Evolutionary conservation across 768 basidiomycete genomes (phyloP), one percentile per base, ranked within the genome.

Genomic region (Mycena latifolia): DNA sequence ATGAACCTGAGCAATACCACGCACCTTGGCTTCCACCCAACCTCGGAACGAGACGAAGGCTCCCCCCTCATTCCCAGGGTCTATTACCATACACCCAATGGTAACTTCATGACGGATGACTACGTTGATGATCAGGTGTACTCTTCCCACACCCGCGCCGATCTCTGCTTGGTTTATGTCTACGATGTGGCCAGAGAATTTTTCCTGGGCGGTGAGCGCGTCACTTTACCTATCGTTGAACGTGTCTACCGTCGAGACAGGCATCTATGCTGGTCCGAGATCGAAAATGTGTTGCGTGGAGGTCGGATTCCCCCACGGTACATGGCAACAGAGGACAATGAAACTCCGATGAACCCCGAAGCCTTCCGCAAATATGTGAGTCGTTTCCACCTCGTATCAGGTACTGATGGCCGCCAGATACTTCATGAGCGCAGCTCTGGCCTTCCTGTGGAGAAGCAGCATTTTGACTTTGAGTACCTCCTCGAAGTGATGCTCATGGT

Each of bases 321-420:
- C 24, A 22, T 25, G 17, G 4, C 10, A 7, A 20, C n/a, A 1
- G 50, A 9, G 2, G 11, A 10, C 2, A 20, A 14, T 7, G 10
- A 41, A 14, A 48, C 35, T n/a, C 59, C 59, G 3, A 52, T 60
- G 59, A 60, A 60, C 31, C 4, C n/a, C 20, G 59, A 27, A n/a
- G 41, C 48, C 10, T 53, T 61, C 39, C 27, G 24, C 4, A 43
- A 43, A 20, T 61, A 43, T 5, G 5, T 31, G 1, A 2, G 8
- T 20, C 50, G 50, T 0, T 61, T 61, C 10, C 43, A 41, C 28
- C 25, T 53, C 25, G 57, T 31, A 50, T 11, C 25, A 2, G 11
- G 17, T 9, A 9, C 15, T 12, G 4, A 25, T 14, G 33, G 29
- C 29, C 12, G 6, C 3, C 8, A 1, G 17, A 15, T 29, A 37